Base-by-base conservation (phyloP, 1,139 yeast genomes). In the Saccharomyces hybrid region DNA sequence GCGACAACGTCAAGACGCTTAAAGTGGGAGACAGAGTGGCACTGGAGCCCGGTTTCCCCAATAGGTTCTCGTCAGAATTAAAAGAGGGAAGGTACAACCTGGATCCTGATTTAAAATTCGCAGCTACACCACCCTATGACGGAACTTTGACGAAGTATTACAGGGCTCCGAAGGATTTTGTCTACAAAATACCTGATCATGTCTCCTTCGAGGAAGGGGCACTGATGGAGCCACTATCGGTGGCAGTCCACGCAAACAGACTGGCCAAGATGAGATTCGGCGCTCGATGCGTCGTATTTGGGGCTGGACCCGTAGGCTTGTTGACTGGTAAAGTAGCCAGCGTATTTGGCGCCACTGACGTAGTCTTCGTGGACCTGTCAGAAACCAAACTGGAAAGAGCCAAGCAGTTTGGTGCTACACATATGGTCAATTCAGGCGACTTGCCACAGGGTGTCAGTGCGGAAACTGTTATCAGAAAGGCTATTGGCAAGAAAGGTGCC, bases 401-500 rank as follows among this genome's bases (percentile, higher is more conserved):
- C 19, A 14, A 14, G 19, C 42, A 34, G 8, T 34, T 34, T 34
- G 42, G 42, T 14, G 19, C 19, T 8, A 7, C 42, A 34, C 42
- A n/a, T 14, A 14, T 3, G 26, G 26, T 24, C 6, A 24, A 24
- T 4, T 24, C 26, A 24, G 26, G 26, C 6, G 26, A 24, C 6
- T 24, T 24, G 6, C 26, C 26, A 24, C 26, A 5, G 2, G 26
- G 26, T 24, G 42, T 34, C 14, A 34, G 19, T 34, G 42, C 9
- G 12, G 42, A 34, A 6, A 7, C 19, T 34, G 42, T 14, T 34
- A 34, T 34, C 8, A 34, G 16, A 14, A 34, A 14, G 9, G 42
- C 19, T 7, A 34, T 34, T 14, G 19, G 42, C 21, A 34, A 34
- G 42, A 14, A 60, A n/a, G 63, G 64, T 19, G 88, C 91, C 32